Evolutionary conservation across 805 yeast genomes (phyloP), one percentile per base, ranked within the genome.

Genomic region (Lipomyces starkeyi): DNA sequence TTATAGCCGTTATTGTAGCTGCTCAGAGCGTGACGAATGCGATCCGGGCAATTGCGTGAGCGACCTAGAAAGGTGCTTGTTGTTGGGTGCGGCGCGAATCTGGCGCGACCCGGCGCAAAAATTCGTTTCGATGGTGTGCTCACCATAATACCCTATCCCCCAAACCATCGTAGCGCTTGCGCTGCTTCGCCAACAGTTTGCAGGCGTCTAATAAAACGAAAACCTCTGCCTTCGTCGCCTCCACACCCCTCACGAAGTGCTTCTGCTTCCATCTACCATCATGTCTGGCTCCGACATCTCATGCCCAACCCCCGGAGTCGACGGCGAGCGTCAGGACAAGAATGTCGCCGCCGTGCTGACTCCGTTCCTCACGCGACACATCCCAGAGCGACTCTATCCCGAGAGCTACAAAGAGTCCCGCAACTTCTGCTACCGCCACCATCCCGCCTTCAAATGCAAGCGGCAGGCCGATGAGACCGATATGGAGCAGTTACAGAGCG

Each of bases 351-450:
- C 63, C 32, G 71, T 64, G 32, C n/a, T 69, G 64, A 53, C 72
- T 17, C 64, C 63, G 29, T 70, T 52, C 58, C 71, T 70, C 52
- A 56, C 72, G 13, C 68, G 63, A 57, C 73, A 70, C 62, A 70
- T 70, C 27, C 72, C 73, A 27, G 57, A 55, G 52, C 35, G 65
- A 2, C 64, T 68, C 27, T 70, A 70, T 40, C 73, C 73, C 40
- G 72, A 70, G 35, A 62, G 67, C 58, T 43, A 68, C 63, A 64
- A 64, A 40, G 73, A 70, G 35, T 56, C 70, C 40, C 68, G 70
- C 62, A 57, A 84, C 72, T 94, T 86, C 79, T 94, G 99, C 76
- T 94, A 94, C 78, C 83, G 98, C 63, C 99, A 94, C 78, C 91
- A 94, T 76, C 98, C 98, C 2, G 93, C 91, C 65, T 84, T 91